phyloP scores from a whole-genome alignment of 176 grass and related monocot species.

The Eleusine coracana region DNA sequence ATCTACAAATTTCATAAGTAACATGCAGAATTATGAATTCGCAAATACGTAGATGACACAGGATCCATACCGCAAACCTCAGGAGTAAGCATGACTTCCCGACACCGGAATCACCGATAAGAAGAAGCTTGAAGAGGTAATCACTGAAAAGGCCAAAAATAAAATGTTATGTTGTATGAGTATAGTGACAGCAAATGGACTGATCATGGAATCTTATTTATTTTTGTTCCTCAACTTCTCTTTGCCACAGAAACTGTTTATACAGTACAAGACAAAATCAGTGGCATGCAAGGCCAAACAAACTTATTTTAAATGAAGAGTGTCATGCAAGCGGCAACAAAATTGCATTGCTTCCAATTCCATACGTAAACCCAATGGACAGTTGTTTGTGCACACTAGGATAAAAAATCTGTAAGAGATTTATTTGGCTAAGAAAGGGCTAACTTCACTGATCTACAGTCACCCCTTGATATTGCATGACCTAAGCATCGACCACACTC shows the following conservation, averaged over 20 bases:
- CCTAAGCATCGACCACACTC: too few relatives aligned
- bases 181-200: background rate
- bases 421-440: too few relatives aligned
- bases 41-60: background rate
- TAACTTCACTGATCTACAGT: too few relatives aligned
- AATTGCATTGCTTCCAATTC: too few relatives aligned
- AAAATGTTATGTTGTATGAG: background rate
- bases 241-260: background rate
- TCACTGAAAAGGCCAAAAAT: conserved; percentile 46
- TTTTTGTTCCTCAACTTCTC: background rate
- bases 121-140: conserved; percentile 80
- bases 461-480: too few relatives aligned
- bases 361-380: too few relatives aligned
- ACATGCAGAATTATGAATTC: background rate
- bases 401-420: too few relatives aligned
- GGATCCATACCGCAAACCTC: conserved; percentile 68
- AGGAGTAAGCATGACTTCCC: conserved; percentile 80
- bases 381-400: too few relatives aligned
- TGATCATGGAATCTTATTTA: background rate
- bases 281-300: too few relatives aligned
- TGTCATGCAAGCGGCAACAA: too few relatives aligned
- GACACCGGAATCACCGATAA: conserved; percentile 79
- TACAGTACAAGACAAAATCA: too few relatives aligned
- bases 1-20: background rate
- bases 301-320: too few relatives aligned